phyloP scores from a whole-genome alignment of 129 eudicot species.

The Dittrichia graveolens region DNA sequence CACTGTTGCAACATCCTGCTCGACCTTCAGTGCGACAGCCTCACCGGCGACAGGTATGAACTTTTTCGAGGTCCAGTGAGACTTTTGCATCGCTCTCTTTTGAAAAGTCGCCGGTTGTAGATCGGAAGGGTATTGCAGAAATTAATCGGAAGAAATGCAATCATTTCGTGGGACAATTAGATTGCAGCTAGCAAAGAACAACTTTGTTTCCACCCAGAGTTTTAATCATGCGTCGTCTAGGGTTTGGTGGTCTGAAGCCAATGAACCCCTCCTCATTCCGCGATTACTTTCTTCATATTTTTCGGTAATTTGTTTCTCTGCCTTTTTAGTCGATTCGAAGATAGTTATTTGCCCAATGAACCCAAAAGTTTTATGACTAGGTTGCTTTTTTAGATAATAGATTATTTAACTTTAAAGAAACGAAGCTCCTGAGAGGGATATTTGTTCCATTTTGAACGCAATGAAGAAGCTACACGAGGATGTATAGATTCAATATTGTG shows the following conservation, averaged over 20 bases:
- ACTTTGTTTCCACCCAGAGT: conserved; percentile 16
- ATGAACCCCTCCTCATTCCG: too few relatives aligned
- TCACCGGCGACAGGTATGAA: too few relatives aligned
- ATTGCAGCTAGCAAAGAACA: conserved; percentile 28
- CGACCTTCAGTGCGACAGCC: too few relatives aligned
- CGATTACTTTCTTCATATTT: neutral
- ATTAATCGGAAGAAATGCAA: conserved; percentile 43
- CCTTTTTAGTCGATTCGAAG: neutral
- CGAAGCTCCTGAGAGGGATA: neutral
- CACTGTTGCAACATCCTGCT: too few relatives aligned
- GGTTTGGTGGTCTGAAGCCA: too few relatives aligned
- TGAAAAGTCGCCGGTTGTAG: conserved; percentile 29
- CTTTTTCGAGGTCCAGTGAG: conserved; percentile 16
- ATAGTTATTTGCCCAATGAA: neutral
- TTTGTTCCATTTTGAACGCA: neutral
- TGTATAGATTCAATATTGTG: too few relatives aligned
- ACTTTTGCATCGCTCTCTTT: conserved; percentile 32
- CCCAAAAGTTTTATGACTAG: conserved; percentile 1
- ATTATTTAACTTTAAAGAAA: neutral
- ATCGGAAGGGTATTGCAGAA: conserved; percentile 19
- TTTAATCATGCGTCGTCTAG: neutral
- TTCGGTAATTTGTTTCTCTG: conserved; percentile 19
- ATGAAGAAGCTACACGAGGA: neutral
- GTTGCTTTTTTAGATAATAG: conserved; percentile 5
- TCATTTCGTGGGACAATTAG: conserved; percentile 45